Conservation (phyloP, 148 eudicot genomes). For the Rhododendron henanense region DNA sequence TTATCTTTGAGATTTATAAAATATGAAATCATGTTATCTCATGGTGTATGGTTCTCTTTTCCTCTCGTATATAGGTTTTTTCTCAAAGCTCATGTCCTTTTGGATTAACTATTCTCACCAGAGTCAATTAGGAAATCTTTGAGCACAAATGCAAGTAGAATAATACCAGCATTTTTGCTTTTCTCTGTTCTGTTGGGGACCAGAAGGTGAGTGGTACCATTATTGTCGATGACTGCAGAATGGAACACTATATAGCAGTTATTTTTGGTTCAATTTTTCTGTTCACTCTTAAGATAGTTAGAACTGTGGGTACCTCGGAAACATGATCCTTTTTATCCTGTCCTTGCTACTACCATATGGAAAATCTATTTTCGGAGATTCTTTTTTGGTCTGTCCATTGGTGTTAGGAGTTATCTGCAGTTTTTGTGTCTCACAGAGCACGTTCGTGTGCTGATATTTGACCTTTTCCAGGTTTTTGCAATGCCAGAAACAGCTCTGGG, state of each 20-base stretch:
- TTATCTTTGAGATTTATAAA: background rate
- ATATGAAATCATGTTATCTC: background rate
- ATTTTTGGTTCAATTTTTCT: background rate
- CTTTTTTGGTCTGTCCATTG: background rate
- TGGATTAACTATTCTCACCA: background rate
- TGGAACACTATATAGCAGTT: background rate
- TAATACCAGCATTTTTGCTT: background rate
- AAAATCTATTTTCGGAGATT: background rate
- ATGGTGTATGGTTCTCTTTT: background rate
- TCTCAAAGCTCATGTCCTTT: background rate
- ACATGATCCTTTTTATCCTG: background rate
- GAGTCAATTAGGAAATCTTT: background rate
- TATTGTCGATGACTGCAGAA: background rate
- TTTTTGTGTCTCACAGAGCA: background rate
- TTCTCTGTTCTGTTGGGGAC: background rate
- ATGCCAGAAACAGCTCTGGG: slow-evolving; percentile 99
- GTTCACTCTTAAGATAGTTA: background rate
- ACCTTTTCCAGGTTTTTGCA: slow-evolving; percentile 66
- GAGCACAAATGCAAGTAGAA: background rate
- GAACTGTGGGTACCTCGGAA: background rate
- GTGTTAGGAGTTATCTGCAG: background rate
- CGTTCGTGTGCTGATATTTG: background rate
- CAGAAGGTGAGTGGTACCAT: background rate
- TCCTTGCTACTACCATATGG: background rate
- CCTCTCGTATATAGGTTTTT: background rate